phyloP scores from a whole-genome alignment of 176 grass and related monocot genomes.

The Oryza australiensis region DNA sequence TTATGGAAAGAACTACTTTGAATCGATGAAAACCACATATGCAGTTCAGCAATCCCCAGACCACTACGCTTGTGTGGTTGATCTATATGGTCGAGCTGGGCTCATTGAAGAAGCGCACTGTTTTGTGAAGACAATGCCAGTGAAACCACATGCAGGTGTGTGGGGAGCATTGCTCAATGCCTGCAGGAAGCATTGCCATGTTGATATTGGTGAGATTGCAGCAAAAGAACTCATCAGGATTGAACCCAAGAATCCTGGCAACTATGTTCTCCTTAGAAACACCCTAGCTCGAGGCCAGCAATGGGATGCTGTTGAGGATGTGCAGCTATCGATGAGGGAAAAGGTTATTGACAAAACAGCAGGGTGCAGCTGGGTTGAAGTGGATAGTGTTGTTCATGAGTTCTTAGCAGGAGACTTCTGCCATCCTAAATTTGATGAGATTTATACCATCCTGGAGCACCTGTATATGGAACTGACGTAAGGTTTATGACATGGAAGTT shows the following conservation, averaged over 20 bases:
- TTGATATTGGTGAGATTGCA: constrained; percentile 43
- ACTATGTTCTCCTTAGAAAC: constrained; percentile 67
- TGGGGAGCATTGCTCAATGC: constrained; percentile 83
- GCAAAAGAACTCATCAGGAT: constrained; percentile 50
- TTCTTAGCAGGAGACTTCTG: constrained; percentile 41
- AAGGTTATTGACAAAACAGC: constrained; percentile 41
- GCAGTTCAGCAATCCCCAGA: constrained; percentile 44
- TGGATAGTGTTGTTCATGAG: constrained; percentile 36
- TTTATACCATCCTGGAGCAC: constrained; percentile 42
- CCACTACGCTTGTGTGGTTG: constrained; percentile 74
- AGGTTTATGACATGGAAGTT: neutral
- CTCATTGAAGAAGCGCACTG: constrained; percentile 48
- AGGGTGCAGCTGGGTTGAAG: constrained; percentile 70
- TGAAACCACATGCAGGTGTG: constrained; percentile 66
- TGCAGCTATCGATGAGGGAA: constrained; percentile 47
- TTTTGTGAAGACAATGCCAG: constrained; percentile 45
- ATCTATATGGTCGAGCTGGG: constrained; percentile 70
- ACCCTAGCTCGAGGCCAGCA: constrained; percentile 41
- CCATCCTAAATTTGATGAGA: constrained; percentile 42
- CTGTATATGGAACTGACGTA: constrained; percentile 44
- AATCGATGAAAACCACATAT: constrained; percentile 49
- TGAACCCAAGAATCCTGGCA: constrained; percentile 63
- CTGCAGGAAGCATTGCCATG: constrained; percentile 52
- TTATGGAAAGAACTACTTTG: constrained; percentile 43
- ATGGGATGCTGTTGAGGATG: constrained; percentile 52